Evolutionary conservation across 805 yeast species (phyloP), one percentile per base, ranked within the genome.

Genomic region (Metschnikowia reukaufii): DNA sequence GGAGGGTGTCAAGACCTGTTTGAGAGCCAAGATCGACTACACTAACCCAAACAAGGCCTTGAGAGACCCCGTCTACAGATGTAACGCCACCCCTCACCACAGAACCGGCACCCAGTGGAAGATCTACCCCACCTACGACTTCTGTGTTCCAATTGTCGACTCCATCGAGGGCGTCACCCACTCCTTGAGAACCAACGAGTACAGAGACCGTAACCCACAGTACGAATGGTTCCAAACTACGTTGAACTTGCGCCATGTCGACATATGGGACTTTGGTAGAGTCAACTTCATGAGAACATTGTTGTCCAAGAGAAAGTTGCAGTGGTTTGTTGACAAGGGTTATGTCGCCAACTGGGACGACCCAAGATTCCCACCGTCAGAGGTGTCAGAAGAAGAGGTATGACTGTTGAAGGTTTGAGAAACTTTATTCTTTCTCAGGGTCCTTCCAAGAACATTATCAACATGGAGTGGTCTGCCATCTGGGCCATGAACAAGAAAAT

Each of bases 371-470:
- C 99, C 58, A 94, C 99, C 39, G 96, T 94, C 33, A 85, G 98
- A 71, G 99, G 99, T 76, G 97, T 92, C 44, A 88, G 97, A 77
- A 85, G 99, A 79, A 87, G 99, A 77, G 99, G 99, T 76, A 94
- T 94, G 99, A 83, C 97, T 33, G 95, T 94, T 54, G 97, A 94
- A 75, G 99, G 98, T 56, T 82, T 94, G 68, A 83, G 92, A 71
- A 87, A 88, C 78, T 94, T 94, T 62, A 87, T 94, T 57, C 77
- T 94, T 52, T 80, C 96, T 42, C 98, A 94, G 76, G 99, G 99
- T 62, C 99, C 99, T 34, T 92, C 98, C 39, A 89, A 86, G 74
- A 94, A 94, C 76, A 90, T 94, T 62, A 85, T 94, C 65, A 94
- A 95, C 77, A 77, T 94, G 65, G 99, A 94, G 68, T 94, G 99